phyloP scores from a whole-genome alignment of 2,329 filamentous ascomycete genomes.

The Aureobasidium mangrovei region DNA sequence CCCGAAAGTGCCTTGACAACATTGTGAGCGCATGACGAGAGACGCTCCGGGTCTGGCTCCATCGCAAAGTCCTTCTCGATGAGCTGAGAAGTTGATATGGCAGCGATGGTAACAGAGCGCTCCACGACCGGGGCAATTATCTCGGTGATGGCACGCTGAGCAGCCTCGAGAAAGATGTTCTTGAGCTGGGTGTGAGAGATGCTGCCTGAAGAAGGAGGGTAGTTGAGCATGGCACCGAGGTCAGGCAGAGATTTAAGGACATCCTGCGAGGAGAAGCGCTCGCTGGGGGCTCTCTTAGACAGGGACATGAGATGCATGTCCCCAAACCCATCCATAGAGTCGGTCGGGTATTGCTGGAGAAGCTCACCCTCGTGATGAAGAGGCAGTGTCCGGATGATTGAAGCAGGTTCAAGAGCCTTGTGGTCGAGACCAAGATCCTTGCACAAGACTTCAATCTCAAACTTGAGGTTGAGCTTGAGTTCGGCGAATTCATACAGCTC shows the following conservation, averaged over 20 bases:
- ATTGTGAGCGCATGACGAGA: conserved; percentile 77
- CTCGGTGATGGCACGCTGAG: conserved; percentile 83
- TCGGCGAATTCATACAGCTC: conserved; percentile 91
- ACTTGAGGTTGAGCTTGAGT: conserved; percentile 92
- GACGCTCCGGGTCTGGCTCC: conserved; percentile 78
- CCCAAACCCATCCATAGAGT: conserved; percentile 65
- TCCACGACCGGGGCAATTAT: conserved; percentile 98
- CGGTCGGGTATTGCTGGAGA: conserved; percentile 30
- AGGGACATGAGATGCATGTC: conserved; percentile 66
- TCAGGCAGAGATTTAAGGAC: conserved; percentile 78
- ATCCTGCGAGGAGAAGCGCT: conserved; percentile 65
- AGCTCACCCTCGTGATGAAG: conserved; percentile 20
- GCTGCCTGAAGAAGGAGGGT: conserved; percentile 69
- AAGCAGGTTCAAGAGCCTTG: conserved; percentile 80
- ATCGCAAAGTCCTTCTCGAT: conserved; percentile 94
- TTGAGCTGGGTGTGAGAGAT: conserved; percentile 58
- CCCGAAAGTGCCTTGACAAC: conserved; percentile 94
- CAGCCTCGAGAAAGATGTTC: conserved; percentile 72
- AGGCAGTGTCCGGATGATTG: conserved; percentile 56
- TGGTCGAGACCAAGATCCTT: conserved; percentile 87
- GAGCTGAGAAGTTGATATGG: conserved; percentile 91
- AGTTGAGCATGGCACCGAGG: conserved; percentile 66
- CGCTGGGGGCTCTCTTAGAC: conserved; percentile 50
- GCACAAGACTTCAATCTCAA: conserved; percentile 96
- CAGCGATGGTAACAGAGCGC: conserved; percentile 92